phyloP scores from a whole-genome alignment of 2,329 filamentous ascomycete genomes.

The Aspergillus persii region DNA sequence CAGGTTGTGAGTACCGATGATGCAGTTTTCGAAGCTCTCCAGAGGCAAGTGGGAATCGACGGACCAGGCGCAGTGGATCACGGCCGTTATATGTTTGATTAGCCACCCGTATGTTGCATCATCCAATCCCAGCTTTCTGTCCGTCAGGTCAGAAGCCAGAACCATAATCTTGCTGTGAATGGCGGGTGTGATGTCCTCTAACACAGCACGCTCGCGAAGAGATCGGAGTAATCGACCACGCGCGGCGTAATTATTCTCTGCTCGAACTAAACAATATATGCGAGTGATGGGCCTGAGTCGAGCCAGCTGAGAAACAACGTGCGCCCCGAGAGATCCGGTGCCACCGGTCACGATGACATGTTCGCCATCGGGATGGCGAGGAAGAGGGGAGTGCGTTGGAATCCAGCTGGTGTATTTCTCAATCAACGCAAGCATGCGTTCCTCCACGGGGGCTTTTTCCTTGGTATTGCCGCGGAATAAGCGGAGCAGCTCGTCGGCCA shows the following conservation, averaged over 20 bases:
- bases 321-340: slow-evolving; percentile 64
- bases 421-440: slow-evolving; percentile 48
- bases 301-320: slow-evolving; percentile 53
- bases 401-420: slow-evolving; percentile 40
- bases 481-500: slow-evolving; percentile 17
- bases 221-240: slow-evolving; percentile 46
- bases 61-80: slow-evolving; percentile 67
- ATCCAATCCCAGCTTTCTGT: slow-evolving; percentile 49
- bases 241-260: slow-evolving; percentile 41
- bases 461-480: slow-evolving; percentile 10
- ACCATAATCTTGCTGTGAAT: slow-evolving; percentile 44
- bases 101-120: slow-evolving; percentile 42
- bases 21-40: slow-evolving; percentile 55
- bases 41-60: slow-evolving; percentile 63
- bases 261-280: slow-evolving; percentile 59
- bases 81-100: slow-evolving; percentile 43
- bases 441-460: slow-evolving; percentile 29
- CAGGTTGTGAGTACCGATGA: slow-evolving; percentile 48
- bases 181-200: slow-evolving; percentile 10
- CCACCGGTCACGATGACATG: slow-evolving; percentile 56
- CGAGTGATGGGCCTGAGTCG: slow-evolving; percentile 20
- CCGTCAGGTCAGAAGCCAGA: slow-evolving; percentile 48
- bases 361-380: slow-evolving; percentile 12
- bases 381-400: slow-evolving; percentile 26
- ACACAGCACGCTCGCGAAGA: slow-evolving; percentile 28